Evolutionary conservation across 768 basidiomycete species (phyloP), one percentile per base, ranked within the genome.

Genomic region (Phlebiopsis gigantea): DNA sequence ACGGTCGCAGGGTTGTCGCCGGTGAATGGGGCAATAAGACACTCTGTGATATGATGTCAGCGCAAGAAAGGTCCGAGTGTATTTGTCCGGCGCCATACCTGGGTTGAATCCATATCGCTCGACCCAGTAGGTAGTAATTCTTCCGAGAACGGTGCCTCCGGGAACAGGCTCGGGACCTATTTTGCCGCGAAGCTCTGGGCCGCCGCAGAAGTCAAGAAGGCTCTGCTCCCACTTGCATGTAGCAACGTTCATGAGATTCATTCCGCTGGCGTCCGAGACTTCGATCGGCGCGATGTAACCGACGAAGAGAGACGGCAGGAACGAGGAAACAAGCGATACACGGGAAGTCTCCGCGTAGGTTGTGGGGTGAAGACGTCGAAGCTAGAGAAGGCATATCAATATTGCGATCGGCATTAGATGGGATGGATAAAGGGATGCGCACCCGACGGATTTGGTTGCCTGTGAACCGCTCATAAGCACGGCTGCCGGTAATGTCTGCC

Each of bases 1-100:
- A 93, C 83, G 12, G 90, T 90, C 3, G 90, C 88, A 5, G 91
- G 88, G 68, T 96, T 96, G 67, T 96, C 93, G 3, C 93, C 93
- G 0, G 90, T 93, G 66, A 93, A 92, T 0, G 90, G 88, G 2
- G 87, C 86, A 49, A 96, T 78, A 44, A 84, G 74, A 65, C 91
- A 94, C 12, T 86, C 90, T 39, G 17, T 9, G 34, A 39, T 10
- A 39, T 39, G 34, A 3, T 17, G 17, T 39, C 34, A 39, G 8
- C 34, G 34, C 53, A 4, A 21, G 22, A 6, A 14, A 43, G 31
- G 24, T 39, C 17, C 34, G 49, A 10, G 22, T 4, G n/a, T 12
- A 12, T 30, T 39, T 55, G 45, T 25, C 88, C 81, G 17, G 12
- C 12, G 17, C 12, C 34, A 39, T 39, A 39, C 34, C 34, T 66